Conservation (phyloP, 805 yeast species). For the Zygosaccharomyces pseudorouxii region DNA sequence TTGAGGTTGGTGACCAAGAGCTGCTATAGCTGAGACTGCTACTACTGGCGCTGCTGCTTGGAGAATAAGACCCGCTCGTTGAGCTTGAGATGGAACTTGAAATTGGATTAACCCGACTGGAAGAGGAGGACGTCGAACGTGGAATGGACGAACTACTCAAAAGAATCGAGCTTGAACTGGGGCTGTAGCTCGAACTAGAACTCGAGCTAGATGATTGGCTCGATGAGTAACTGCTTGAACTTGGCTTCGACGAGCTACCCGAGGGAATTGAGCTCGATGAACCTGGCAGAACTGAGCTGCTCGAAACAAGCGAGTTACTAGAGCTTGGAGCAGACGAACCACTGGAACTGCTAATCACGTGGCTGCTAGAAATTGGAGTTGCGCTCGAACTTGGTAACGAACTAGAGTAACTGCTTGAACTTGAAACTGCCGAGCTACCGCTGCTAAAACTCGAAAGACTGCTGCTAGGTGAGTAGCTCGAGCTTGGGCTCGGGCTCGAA, state of each 20-base stretch:
- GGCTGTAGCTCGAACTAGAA: neutral
- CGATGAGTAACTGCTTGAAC: neutral
- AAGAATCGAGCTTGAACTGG: neutral
- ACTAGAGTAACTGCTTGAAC: neutral
- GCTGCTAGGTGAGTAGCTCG: neutral
- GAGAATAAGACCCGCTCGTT: neutral
- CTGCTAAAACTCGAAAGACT: conserved; percentile 1
- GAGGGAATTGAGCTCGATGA: neutral
- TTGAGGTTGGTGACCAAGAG: neutral
- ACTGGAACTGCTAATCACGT: neutral
- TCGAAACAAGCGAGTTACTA: neutral
- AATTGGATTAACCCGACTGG: conserved; percentile 1
- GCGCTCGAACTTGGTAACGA: neutral
- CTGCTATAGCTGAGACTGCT: neutral
- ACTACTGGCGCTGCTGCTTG: conserved; percentile 3
- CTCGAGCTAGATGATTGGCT: neutral
- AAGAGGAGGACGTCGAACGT: neutral
- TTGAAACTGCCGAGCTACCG: neutral
- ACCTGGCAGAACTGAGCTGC: neutral
- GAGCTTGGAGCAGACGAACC: neutral
- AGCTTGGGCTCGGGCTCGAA: conserved; percentile 1
- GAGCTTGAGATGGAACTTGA: neutral
- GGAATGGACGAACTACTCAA: neutral
- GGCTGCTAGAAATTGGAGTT: conserved; percentile 3
- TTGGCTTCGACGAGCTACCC: neutral